Evolutionary conservation across 2,329 filamentous ascomycete species (phyloP).

Genomic region (Colletotrichum cereale): DNA sequence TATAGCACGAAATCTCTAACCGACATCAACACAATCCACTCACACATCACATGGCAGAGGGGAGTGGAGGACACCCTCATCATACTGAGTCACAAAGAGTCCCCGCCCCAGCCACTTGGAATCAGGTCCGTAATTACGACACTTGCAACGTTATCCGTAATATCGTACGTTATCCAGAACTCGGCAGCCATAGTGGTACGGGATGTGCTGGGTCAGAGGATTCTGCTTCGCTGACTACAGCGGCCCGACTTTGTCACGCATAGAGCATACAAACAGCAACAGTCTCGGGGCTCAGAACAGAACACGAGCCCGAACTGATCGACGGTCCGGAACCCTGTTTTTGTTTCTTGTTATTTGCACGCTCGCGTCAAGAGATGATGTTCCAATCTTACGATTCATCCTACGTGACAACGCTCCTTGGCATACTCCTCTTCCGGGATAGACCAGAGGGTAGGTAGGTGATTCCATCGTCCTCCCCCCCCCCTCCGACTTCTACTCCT

Average conservation of each 20-base stretch:
- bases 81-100: neutral
- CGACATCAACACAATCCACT: conserved; percentile 2
- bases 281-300: conserved; percentile 14
- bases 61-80: neutral
- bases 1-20: conserved; percentile 1
- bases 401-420: neutral
- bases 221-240: neutral
- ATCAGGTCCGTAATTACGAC: neutral
- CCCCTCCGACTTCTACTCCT: neutral
- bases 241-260: neutral
- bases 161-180: conserved; percentile 27
- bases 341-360: neutral
- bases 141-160: conserved; percentile 1
- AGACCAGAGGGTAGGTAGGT: too few relatives aligned
- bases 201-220: conserved; percentile 3
- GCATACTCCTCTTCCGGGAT: neutral
- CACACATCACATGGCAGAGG: conserved; percentile 20
- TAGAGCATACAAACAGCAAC: too few relatives aligned
- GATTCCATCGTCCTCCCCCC: too few relatives aligned
- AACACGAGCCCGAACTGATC: conserved; percentile 8
- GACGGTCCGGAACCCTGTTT: neutral
- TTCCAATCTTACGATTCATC: neutral
- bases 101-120: conserved; percentile 12
- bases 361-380: neutral
- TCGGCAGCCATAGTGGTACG: neutral